A percentile compares a stretch with the other conserved stretches of the same genome.
Conservation (phyloP, 2,329 filamentous ascomycete species). For the Chrysoporthe cubensis region DNA sequence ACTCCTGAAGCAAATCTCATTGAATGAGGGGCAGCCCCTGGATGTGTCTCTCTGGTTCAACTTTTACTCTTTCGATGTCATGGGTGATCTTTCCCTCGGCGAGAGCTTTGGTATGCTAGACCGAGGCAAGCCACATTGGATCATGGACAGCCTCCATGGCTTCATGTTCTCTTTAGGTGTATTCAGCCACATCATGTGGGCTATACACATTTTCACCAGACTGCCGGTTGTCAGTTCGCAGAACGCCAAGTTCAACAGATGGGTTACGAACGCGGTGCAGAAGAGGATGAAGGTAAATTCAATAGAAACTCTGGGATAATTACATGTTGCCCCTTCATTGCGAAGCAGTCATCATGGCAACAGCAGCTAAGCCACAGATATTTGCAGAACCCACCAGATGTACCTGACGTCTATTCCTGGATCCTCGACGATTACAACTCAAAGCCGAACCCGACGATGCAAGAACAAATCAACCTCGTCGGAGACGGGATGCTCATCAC, state of each 20-base stretch:
- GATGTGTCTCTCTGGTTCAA: conserved; percentile 40
- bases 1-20: conserved; percentile 33
- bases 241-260: conserved; percentile 18
- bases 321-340: no score
- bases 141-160: conserved; percentile 16
- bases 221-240: conserved; percentile 14
- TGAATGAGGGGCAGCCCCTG: conserved; percentile 32
- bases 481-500: conserved; percentile 19
- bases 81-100: conserved; percentile 24
- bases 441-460: conserved; percentile 6
- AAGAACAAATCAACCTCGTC: conserved; percentile 13
- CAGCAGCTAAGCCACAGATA: no score
- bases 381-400: conserved; percentile 18
- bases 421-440: conserved; percentile 24
- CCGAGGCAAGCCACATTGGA: conserved; percentile 13
- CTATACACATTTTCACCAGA: background rate
- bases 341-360: no score
- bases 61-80: conserved; percentile 35
- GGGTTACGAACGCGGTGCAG: conserved; percentile 15
- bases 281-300: conserved; percentile 22
- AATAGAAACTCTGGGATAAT: no score
- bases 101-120: conserved; percentile 25
- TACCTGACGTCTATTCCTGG: conserved; percentile 20
- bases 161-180: conserved; percentile 23
- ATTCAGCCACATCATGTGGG: conserved; percentile 20